These are phyloP conservation scores for Moringa oleifera DNA, from an alignment of 345 rosid species.

Conservation along the genomic window DNA sequence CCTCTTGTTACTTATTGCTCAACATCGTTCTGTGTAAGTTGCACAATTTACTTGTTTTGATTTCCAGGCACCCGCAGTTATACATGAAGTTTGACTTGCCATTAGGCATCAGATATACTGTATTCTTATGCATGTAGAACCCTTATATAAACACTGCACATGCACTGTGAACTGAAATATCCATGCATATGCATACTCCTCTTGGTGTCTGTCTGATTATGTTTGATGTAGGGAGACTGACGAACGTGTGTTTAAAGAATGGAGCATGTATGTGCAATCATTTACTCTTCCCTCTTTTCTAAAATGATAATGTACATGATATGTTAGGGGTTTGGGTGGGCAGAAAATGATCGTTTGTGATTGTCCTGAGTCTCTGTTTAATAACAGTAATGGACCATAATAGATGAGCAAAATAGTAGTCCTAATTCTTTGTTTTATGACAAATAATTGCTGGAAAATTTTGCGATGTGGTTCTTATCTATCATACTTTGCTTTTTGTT, in stretches of 20 bases:
- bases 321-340: background rate
- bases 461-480: background rate
- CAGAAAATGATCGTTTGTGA: background rate
- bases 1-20: conserved; percentile 85
- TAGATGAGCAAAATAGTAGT: background rate
- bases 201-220: background rate
- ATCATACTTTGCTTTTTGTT: background rate
- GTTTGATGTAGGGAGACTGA: too few species aligned
- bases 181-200: background rate
- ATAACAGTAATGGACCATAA: background rate
- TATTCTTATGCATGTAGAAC: background rate
- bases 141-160: background rate
- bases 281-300: too few species aligned
- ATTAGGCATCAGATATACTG: background rate
- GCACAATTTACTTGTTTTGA: background rate
- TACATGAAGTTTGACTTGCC: background rate
- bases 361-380: background rate
- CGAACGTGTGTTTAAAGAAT: too few species aligned
- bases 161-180: background rate
- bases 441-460: background rate
- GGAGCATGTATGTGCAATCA: too few species aligned
- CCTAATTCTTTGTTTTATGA: background rate
- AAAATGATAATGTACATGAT: too few species aligned
- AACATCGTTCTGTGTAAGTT: conserved; percentile 94
- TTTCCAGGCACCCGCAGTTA: background rate